A percentile compares a stretch with the other conserved stretches of the same genome.
Evolutionary conservation across 2,329 filamentous ascomycete species (phyloP).

Genomic region (Talaromyces marneffei): DNA sequence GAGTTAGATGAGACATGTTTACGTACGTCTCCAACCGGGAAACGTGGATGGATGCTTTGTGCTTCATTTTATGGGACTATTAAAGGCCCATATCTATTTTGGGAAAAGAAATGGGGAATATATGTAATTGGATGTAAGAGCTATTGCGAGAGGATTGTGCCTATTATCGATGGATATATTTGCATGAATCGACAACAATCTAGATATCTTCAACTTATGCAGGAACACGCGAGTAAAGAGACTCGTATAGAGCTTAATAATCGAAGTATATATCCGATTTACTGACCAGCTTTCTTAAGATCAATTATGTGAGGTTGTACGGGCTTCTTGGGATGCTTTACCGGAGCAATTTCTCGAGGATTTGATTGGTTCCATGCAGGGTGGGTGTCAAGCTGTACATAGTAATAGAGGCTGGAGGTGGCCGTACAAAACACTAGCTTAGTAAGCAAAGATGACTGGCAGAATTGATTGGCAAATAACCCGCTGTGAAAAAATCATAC

Average conservation of each 20-base stretch:
- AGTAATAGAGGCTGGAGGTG: neutral
- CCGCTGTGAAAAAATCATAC: too few relatives aligned
- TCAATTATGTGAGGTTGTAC: neutral
- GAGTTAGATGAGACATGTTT: constrained; percentile 14
- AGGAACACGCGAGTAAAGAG: neutral
- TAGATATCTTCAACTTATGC: neutral
- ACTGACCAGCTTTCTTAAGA: constrained; percentile 1
- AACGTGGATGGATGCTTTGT: too few relatives aligned
- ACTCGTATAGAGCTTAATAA: neutral
- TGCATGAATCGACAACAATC: constrained; percentile 4
- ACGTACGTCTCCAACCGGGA: too few relatives aligned
- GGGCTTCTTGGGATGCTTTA: too few relatives aligned
- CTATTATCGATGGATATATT: constrained; percentile 5
- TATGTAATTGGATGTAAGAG: neutral
- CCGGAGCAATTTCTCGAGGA: neutral
- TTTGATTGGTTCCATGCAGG: neutral
- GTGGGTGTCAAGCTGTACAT: neutral
- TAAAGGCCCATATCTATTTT: too few relatives aligned
- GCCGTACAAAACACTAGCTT: neutral
- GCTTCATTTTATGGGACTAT: too few relatives aligned
- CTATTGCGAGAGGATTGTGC: neutral
- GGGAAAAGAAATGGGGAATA: too few relatives aligned
- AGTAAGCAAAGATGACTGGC: neutral
- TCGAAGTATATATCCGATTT: constrained; percentile 1
- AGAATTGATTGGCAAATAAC: neutral